Conservation (phyloP, 345 rosid genomes). For the Raphanus sativus region DNA sequence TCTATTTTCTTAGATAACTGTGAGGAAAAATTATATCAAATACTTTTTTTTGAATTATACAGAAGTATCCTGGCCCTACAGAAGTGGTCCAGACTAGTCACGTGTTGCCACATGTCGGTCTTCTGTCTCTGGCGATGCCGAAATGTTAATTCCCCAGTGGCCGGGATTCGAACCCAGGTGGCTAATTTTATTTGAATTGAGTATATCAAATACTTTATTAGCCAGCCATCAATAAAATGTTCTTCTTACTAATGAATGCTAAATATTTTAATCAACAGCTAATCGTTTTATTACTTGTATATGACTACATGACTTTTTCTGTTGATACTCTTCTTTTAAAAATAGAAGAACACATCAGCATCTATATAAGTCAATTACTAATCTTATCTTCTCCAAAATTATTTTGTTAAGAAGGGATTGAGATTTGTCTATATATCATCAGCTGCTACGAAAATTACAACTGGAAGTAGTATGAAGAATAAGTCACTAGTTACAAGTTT, state of each 20-base stretch:
- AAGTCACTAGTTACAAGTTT: not conserved
- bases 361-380: not conserved
- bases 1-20: slow-evolving; percentile 1
- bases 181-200: too few relatives aligned
- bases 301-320: not conserved
- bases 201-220: not conserved
- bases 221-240: not conserved
- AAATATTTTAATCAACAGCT: not conserved
- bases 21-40: not conserved
- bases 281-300: not conserved
- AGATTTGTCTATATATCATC: not conserved
- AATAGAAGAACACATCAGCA: not conserved
- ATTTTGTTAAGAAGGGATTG: not conserved
- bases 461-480: not conserved
- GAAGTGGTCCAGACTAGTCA: too few relatives aligned
- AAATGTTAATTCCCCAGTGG: too few relatives aligned
- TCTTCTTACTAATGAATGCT: not conserved
- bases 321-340: not conserved
- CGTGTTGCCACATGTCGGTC: too few relatives aligned
- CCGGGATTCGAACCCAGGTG: too few relatives aligned
- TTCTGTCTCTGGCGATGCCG: too few relatives aligned
- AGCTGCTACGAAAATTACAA: not conserved
- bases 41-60: too few relatives aligned
- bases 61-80: too few relatives aligned
- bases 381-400: not conserved